Base-by-base conservation (phyloP, 139 green algal genomes). In the Zygnema circumcarinatum region DNA sequence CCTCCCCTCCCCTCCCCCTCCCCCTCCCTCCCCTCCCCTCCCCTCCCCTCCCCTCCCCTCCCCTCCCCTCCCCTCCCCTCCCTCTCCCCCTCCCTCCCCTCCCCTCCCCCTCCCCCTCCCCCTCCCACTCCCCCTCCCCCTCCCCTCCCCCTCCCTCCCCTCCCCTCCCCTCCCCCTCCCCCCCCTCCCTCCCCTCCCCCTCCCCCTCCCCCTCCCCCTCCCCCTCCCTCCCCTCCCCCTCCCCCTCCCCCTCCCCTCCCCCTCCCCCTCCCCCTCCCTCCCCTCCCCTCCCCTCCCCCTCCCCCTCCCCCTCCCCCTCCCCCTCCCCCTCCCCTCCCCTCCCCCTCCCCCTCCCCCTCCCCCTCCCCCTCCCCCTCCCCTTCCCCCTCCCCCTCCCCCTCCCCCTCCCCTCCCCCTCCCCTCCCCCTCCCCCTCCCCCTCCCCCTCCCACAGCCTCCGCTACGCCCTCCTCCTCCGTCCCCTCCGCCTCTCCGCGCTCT, bases 401-500 rank as follows among this genome's bases (percentile, higher is more conserved):
- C 32, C 32, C 2, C 11, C 3, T 31, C 2, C 74, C 29, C 33
- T 31, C 33, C 32, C 11, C 32, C 32, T 52, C 3, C 16, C 31
- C 32, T 68, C 33, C 32, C 20, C 33, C 11, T 53, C 33, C 1
- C 74, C 3, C 11, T 81, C 2, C 39, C 29, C 2, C 33, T 81
- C 7, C 33, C 33, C 11, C 20, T 25, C 74, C 32, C 32, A 16
- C 31, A 81, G 74, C n/a, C 32, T 81, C 39, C 74, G 47, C 32
- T 47, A 47, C 31, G 32, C 74, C 1, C 33, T 81, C 2, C 31
- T 81, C 33, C 16, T 81, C 74, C 74, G 74, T 32, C 47, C 47
- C 76, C 76, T 84, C 36, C 76, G 35, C 29, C 76, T 84, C 39
- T 32, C 52, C 36, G 32, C 16, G 1, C 39, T 84, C 39, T 84